Base-by-base conservation (phyloP, 768 basidiomycete species). In the Hirschioporus abietinus region DNA sequence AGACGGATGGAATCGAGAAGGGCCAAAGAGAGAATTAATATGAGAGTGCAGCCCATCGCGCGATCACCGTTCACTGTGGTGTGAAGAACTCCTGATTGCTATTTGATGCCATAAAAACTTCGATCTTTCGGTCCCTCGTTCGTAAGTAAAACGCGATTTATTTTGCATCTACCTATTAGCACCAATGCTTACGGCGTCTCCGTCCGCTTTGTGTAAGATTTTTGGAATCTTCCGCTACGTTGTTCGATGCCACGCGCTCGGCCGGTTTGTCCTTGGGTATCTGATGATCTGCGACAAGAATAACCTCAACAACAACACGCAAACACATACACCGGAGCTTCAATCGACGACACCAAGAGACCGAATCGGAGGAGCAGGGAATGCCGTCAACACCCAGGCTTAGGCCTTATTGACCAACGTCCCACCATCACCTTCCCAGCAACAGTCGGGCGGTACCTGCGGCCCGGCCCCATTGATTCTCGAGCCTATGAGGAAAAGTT, bases 401-500 rank as follows among this genome's bases (percentile, higher is more conserved):
- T 30, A 2, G 8, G 30, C 42, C 42, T 52, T 52, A 12, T 52
- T 52, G 15, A 52, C 42, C 20, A n/a, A n/a, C 42, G 5, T 20
- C 42, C 12, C 42, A 12, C 42, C 4, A 6, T 52, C 8, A 30
- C 30, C 42, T 52, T 52, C 42, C 42, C 42, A 12, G 20, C 42
- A 15, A 12, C 42, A 30, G 30, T 30, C 30, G 42, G 12, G 42
- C 20, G 42, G 42, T 10, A 52, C 42, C 20, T 15, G 3, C 42
- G 42, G 42, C 42, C 42, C 42, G 42, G 42, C 15, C 42, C 15
- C 4, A 52, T 3, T 30, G 30, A 8, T 30, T 30, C 30, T n/a
- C n/a, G n/a, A n/a, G 35, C 42, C 20, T 20, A 52, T 52, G 42
- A 52, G 12, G 84, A 75, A 78, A 99, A 99, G 70, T 85, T 87